These are phyloP conservation scores for Epichloe aotearoae DNA, from an alignment of 2,329 filamentous ascomycete genomes.

Conservation along the genomic window DNA sequence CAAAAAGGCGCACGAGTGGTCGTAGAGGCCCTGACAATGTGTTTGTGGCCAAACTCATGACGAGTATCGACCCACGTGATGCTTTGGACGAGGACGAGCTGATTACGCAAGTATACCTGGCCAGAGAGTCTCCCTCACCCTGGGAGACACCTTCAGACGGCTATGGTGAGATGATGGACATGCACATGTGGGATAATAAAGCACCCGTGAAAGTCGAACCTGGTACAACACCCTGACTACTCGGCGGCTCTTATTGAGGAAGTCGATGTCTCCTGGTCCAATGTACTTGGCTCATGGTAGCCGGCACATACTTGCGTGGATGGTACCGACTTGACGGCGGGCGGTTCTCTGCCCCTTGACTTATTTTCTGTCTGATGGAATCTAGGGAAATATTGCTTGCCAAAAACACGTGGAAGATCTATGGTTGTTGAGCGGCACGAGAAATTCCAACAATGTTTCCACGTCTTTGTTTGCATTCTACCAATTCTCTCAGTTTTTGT, in stretches of 20 bases:
- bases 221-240: slow-evolving; percentile 1
- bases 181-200: slow-evolving; percentile 17
- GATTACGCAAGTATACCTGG: slow-evolving; percentile 20
- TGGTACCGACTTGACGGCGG: neutral
- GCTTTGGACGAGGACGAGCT: slow-evolving; percentile 21
- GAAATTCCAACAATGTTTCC: neutral
- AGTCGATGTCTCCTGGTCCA: neutral
- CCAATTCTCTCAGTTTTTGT: too few relatives aligned
- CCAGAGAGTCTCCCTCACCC: slow-evolving; percentile 8
- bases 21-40: slow-evolving; percentile 19
- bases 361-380: too few relatives aligned
- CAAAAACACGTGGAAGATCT: neutral
- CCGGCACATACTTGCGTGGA: neutral
- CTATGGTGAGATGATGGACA: slow-evolving; percentile 16
- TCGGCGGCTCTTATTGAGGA: neutral
- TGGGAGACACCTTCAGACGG: slow-evolving; percentile 14
- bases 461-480: neutral
- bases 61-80: slow-evolving; percentile 20
- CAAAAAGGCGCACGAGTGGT: slow-evolving; percentile 14
- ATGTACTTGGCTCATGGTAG: neutral
- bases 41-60: slow-evolving; percentile 27
- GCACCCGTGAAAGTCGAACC: slow-evolving; percentile 18
- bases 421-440: neutral
- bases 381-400: neutral
- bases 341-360: too few relatives aligned